Base-by-base conservation (phyloP, 2,329 filamentous ascomycete genomes). In the Myriosclerotinia duriaeana region DNA sequence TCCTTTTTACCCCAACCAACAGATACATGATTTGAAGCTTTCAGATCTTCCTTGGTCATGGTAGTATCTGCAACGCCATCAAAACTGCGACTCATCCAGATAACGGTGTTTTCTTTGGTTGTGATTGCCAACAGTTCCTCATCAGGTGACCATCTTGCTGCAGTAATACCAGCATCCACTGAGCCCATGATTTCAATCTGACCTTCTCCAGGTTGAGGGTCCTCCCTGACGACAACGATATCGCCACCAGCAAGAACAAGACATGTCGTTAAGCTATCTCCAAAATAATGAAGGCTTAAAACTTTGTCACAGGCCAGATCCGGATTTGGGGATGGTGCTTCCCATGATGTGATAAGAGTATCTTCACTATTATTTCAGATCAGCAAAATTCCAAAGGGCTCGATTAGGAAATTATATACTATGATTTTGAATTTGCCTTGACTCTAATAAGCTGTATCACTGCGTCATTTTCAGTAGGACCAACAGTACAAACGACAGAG, bases 1-100 rank as follows among this genome's bases (percentile, higher is more conserved):
- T 99, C 95, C 76, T 91, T 92, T 81, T 98, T 98, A 68, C 95
- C 95, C 95, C 95, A 99, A 60, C 95, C 95, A 30, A 99, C 94
- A 26, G 93, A 96, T 66, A 97, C 95, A 80, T 97, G 93, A 77
- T 89, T 95, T 36, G 90, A 98, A n/a, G 87, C 86, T 72, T 90
- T 90, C 70, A 96, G 84, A 78, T 96, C 94, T 54, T 93, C 91
- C 0, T 82, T 76, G 0, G 85, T 86, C 77, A 98, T 87, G 44
- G 83, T 80, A 63, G 91, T 84, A 77, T 93, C 90, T 44, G 90
- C 86, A 53, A 96, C 87, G 66, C 89, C 89, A 72, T 98, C 94
- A 71, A 98, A 96, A 36, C 89, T 87, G 69, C 93, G 86, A 66
- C 93, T 97, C 94, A 99, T 97, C 76, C 97, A 92, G 66, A 98